Conservation (phyloP, 805 yeast species). For the Barnettozyma sp. region DNA sequence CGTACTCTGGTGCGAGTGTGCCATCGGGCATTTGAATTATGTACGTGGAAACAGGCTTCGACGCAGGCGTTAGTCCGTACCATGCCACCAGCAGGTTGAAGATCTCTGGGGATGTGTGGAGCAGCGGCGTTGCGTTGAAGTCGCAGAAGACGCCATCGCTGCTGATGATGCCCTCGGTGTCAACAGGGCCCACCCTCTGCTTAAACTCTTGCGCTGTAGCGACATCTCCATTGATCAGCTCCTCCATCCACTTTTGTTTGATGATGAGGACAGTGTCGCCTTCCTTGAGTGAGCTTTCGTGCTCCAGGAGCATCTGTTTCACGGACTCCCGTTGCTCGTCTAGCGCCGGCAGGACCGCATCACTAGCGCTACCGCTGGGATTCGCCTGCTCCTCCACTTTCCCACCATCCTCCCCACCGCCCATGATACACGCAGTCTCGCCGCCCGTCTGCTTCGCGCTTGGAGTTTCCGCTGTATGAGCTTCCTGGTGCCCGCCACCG, state of each 20-base stretch:
- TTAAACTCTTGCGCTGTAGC: constrained; percentile 9
- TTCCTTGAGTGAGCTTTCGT: constrained; percentile 6
- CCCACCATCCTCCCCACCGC: no score
- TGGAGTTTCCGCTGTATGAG: no score
- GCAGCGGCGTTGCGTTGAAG: constrained; percentile 23
- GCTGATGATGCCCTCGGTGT: constrained; percentile 35
- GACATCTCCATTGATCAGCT: constrained; percentile 9
- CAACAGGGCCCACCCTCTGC: constrained; percentile 30
- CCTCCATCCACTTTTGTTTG: constrained; percentile 13
- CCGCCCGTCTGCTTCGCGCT: no score
- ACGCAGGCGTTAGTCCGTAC: constrained; percentile 44
- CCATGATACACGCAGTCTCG: no score
- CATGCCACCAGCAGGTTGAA: constrained; percentile 41
- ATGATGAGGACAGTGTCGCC: constrained; percentile 16
- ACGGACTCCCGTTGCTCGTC: constrained; percentile 17
- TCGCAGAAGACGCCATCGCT: constrained; percentile 38
- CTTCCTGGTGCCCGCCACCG: no score
- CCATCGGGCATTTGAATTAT: constrained; percentile 27
- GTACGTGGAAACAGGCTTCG: constrained; percentile 32
- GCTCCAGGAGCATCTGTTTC: constrained; percentile 5
- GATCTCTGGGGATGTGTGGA: constrained; percentile 36
- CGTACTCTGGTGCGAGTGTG: constrained; percentile 27
- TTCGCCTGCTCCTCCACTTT: no score
- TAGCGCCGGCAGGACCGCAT: no score
- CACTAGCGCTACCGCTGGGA: no score